Conservation (phyloP, 305 asterid species). For the Solanum hybrid region DNA sequence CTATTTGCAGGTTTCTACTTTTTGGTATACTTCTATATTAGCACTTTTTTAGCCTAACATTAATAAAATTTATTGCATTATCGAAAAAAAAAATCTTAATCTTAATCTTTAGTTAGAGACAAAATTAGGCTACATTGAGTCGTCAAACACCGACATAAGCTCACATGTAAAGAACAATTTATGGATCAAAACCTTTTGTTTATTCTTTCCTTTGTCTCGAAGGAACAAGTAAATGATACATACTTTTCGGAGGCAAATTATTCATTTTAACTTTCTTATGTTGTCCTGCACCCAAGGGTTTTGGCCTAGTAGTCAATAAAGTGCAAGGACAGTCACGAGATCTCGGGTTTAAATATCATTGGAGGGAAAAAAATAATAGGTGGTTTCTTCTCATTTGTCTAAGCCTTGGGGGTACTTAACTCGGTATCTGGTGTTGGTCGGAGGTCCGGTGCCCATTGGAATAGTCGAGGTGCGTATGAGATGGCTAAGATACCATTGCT, state of each 20-base stretch:
- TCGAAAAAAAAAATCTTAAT: neutral
- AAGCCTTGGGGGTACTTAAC: neutral
- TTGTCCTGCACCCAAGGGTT: neutral
- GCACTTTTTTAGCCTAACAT: neutral
- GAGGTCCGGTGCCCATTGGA: neutral
- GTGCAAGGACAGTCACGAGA: neutral
- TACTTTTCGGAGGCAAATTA: neutral
- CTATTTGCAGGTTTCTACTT: neutral
- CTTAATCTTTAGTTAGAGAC: neutral
- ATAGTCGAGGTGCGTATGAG: neutral
- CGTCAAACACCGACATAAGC: neutral
- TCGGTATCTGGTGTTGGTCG: neutral
- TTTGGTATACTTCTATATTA: neutral
- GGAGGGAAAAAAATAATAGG: neutral
- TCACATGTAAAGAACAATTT: neutral
- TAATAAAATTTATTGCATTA: neutral
- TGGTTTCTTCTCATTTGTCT: neutral
- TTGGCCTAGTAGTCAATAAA: neutral
- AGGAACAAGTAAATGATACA: neutral
- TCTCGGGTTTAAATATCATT: neutral
- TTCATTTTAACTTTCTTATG: neutral
- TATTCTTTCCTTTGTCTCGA: neutral
- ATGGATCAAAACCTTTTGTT: neutral
- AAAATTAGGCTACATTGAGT: neutral
- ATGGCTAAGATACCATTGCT: neutral